phyloP scores from a whole-genome alignment of 306 rosid species.

The Medicago truncatula region MtrunA17r5.0-ANR NC_053049.1:2468001-2468500 shows the following conservation, averaged over 20 bases:
- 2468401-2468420: not conserved
- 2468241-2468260: not conserved
- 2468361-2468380: not conserved
- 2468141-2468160: not conserved
- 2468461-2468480: not conserved
- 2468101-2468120: not conserved
- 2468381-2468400: not conserved
- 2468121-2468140: not conserved
- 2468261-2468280: too few species aligned
- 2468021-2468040: not conserved
- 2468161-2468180: not conserved
- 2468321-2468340: not conserved
- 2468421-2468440: not conserved
- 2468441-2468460: constrained; percentile 15
- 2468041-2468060: constrained; percentile 1
- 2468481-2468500: not conserved
- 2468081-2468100: not conserved
- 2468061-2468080: constrained; percentile 1
- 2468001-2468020: not conserved
- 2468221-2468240: not conserved
- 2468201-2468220: not conserved
- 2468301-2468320: not conserved
- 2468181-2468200: not conserved
- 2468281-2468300: not conserved
- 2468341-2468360: not conserved